Percentiles rank a stretch among this genome's conserved stretches.
These are phyloP conservation scores for Trichoderma orchidacearum DNA, from an alignment of 495 filamentous ascomycete species.

Conservation along the genomic window DNA sequence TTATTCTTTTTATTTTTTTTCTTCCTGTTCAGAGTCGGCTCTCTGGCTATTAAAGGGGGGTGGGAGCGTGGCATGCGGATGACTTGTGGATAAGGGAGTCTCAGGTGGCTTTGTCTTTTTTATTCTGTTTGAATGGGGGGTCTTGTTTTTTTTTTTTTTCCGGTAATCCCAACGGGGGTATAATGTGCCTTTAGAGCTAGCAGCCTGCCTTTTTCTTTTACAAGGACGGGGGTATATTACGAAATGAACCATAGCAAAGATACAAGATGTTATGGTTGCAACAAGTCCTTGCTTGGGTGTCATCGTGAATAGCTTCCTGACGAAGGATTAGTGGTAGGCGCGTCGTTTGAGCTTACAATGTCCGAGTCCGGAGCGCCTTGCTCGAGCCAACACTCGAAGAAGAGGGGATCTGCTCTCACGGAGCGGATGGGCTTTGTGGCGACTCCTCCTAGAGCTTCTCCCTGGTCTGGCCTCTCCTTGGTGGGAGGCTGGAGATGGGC, in stretches of 20 bases:
- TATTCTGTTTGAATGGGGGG: not conserved
- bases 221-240: not conserved
- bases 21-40: no score
- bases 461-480: slow-evolving; percentile 15
- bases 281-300: no score
- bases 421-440: slow-evolving; percentile 41
- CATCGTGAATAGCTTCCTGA: not conserved
- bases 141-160: not conserved
- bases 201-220: not conserved
- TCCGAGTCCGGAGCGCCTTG: slow-evolving; percentile 19
- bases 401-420: slow-evolving; percentile 49
- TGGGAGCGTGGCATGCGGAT: not conserved
- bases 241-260: not conserved
- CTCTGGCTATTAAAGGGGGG: not conserved
- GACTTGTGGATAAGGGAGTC: not conserved
- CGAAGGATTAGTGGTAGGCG: not conserved
- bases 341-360: not conserved
- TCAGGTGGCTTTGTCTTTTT: not conserved
- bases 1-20: no score
- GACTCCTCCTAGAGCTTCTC: slow-evolving; percentile 27
- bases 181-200: not conserved
- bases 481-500: slow-evolving; percentile 30
- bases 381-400: slow-evolving; percentile 59
- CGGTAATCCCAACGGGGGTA: not conserved
- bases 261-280: no score